phyloP scores from a whole-genome alignment of 2,329 filamentous ascomycete genomes.

The Aspergillus sp. region DNA sequence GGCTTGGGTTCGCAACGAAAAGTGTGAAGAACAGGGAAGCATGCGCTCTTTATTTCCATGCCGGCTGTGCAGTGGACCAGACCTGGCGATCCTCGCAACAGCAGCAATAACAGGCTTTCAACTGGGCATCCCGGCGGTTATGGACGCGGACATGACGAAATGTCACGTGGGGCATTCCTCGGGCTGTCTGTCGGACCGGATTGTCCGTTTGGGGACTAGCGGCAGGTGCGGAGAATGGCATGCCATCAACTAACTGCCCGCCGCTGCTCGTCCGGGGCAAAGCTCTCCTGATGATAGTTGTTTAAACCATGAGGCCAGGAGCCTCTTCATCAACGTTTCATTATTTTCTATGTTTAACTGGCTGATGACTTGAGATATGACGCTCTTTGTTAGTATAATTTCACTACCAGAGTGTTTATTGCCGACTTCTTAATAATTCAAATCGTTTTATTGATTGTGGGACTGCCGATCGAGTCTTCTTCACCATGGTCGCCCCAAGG shows the following conservation, averaged over 20 bases:
- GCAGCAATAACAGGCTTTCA: not conserved
- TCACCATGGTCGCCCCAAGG: constrained; percentile 50
- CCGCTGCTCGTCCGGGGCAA: constrained; percentile 3
- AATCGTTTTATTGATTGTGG: constrained; percentile 6
- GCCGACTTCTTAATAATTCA: not conserved
- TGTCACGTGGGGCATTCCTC: constrained; percentile 15
- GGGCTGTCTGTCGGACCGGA: constrained; percentile 16
- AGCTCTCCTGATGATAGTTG: constrained; percentile 1
- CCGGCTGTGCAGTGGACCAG: constrained; percentile 9
- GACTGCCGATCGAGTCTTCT: constrained; percentile 11
- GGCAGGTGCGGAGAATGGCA: constrained; percentile 6
- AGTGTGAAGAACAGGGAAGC: constrained; percentile 10
- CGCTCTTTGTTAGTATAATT: not conserved
- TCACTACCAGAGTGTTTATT: not conserved
- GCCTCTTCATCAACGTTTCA: constrained; percentile 9
- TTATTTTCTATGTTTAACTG: not conserved
- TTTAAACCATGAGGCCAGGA: constrained; percentile 15
- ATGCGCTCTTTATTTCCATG: constrained; percentile 16
- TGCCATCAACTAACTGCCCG: not conserved
- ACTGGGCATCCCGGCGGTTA: constrained; percentile 1
- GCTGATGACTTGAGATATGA: not conserved
- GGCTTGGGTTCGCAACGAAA: constrained; percentile 15
- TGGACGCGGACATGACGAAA: constrained; percentile 19
- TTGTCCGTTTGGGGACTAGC: constrained; percentile 15
- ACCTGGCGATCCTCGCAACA: constrained; percentile 7